These are phyloP conservation scores for Beauveria scarabaeidicola DNA, from an alignment of 2,329 filamentous ascomycete genomes.

Conservation along the genomic window DNA sequence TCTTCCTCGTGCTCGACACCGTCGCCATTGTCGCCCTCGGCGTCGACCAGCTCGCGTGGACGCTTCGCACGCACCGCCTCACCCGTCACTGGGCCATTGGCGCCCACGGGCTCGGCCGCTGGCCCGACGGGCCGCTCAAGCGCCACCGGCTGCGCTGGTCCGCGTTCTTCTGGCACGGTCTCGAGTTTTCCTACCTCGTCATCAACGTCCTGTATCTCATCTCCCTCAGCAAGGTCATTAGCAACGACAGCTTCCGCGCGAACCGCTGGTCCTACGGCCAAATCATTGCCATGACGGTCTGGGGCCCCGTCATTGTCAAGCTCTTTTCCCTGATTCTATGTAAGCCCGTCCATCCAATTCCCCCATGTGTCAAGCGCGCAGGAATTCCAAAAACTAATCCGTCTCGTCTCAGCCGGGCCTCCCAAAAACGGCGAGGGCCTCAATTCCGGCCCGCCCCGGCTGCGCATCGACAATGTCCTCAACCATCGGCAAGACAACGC, in stretches of 20 bases:
- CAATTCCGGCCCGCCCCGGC: conserved; percentile 28
- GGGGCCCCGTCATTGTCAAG: conserved; percentile 32
- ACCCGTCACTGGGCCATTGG: conserved; percentile 25
- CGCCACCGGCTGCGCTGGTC: conserved; percentile 22
- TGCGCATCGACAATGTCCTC: conserved; percentile 32
- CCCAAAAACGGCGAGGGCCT: conserved; percentile 28
- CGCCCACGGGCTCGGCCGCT: conserved; percentile 24
- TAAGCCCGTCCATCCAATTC: conserved; percentile 16
- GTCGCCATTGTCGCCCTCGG: conserved; percentile 27
- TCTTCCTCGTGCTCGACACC: conserved; percentile 28
- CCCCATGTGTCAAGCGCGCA: background rate
- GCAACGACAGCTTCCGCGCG: conserved; percentile 26
- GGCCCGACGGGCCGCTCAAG: conserved; percentile 22
- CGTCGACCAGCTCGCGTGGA: conserved; percentile 28
- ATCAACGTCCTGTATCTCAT: conserved; percentile 31
- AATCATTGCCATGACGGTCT: conserved; percentile 31
- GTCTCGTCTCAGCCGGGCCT: conserved; percentile 22
- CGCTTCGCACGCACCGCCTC: conserved; percentile 25
- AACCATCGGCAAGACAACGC: conserved; percentile 21
- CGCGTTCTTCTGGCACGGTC: conserved; percentile 25
- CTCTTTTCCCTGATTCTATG: conserved; percentile 30
- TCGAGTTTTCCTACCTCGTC: conserved; percentile 29
- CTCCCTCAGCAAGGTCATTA: conserved; percentile 28
- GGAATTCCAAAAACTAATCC: background rate
- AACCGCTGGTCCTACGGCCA: conserved; percentile 30